These are phyloP conservation scores for Rauvolfia tetraphylla DNA, from an alignment of 257 asterid species.

Conservation along the genomic window DNA sequence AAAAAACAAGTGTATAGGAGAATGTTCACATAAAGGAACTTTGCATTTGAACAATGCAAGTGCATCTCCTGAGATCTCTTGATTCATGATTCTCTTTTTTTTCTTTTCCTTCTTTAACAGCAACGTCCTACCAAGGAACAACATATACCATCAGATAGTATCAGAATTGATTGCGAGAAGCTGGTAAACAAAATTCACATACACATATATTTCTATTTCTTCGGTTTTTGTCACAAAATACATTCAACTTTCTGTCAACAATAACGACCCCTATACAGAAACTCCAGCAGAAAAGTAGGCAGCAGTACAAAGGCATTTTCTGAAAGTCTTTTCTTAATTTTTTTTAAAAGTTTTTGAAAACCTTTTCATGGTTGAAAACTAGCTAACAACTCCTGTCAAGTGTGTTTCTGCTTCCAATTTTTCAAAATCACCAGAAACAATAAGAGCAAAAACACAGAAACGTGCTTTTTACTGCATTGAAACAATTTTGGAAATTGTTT, in stretches of 20 bases:
- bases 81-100: constrained; percentile 91
- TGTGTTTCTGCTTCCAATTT: not conserved
- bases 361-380: not conserved
- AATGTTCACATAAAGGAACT: no score
- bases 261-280: not conserved
- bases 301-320: not conserved
- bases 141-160: constrained; percentile 12
- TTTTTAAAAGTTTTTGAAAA: no score
- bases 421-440: not conserved
- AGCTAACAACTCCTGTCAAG: not conserved
- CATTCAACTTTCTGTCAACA: not conserved
- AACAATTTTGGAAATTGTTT: no score
- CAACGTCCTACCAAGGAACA: constrained; percentile 79
- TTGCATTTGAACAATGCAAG: no score
- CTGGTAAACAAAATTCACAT: not conserved
- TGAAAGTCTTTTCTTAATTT: not conserved
- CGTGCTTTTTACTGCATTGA: not conserved
- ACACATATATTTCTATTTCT: not conserved
- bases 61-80: constrained; percentile 95
- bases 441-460: not conserved
- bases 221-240: not conserved
- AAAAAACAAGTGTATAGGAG: no score
- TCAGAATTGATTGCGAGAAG: not conserved
- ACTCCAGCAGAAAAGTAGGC: not conserved
- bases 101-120: no score